Conservation (phyloP, 495 filamentous ascomycete genomes). For the Lasiosphaeris hirsuta region DNA sequence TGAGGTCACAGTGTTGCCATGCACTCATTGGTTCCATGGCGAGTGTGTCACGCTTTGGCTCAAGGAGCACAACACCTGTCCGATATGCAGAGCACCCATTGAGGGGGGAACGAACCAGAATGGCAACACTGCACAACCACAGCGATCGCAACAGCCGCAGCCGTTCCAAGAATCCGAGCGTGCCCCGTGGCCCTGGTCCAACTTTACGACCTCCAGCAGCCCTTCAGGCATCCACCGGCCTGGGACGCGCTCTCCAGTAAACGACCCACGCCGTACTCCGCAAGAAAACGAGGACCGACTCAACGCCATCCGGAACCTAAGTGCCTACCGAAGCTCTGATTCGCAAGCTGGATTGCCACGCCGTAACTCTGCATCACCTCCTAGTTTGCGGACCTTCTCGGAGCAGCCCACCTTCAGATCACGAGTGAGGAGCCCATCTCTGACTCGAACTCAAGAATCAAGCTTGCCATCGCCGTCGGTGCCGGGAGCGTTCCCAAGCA, state of each 20-base stretch:
- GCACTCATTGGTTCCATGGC: slow-evolving; percentile 88
- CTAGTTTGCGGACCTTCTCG: background rate
- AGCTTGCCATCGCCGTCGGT: background rate
- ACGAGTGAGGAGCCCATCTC: slow-evolving; percentile 17
- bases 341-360: background rate
- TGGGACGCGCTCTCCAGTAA: background rate
- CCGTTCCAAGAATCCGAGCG: background rate
- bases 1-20: slow-evolving; percentile 77
- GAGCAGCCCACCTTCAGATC: background rate
- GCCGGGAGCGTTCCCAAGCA: too few species aligned
- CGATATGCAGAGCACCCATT: slow-evolving; percentile 79
- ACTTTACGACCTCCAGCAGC: too few species aligned
- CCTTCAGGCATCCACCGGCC: background rate
- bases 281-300: slow-evolving; percentile 25
- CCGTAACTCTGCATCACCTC: slow-evolving; percentile 18
- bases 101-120: slow-evolving; percentile 27
- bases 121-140: slow-evolving; percentile 1
- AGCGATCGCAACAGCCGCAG: background rate
- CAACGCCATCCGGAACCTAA: slow-evolving; percentile 21
- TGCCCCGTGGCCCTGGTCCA: too few species aligned
- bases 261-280: slow-evolving; percentile 4
- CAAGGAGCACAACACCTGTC: slow-evolving; percentile 84
- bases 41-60: slow-evolving; percentile 77
- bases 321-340: background rate
- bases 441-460: background rate